Evolutionary conservation across 2,329 filamentous ascomycete genomes (phyloP), one percentile per base, ranked within the genome.

Genomic region (Aureobasidium sp.): DNA sequence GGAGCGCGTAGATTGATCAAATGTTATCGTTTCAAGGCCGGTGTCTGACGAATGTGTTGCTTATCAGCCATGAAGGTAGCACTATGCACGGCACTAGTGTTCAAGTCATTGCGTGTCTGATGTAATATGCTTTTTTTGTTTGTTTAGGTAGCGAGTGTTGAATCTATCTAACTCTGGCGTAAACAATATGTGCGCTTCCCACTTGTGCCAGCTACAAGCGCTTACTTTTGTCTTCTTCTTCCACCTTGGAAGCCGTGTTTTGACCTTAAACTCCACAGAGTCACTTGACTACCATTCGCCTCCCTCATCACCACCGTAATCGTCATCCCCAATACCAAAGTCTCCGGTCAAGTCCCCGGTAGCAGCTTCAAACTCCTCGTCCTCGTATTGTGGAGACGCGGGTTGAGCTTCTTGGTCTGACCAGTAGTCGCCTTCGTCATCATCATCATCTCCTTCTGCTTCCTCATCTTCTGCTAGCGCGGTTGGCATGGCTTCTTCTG

Each of bases 371-470:
- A 51, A 61, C n/a, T 61, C 57, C 12, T 51, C 57, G 22, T 61
- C 57, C 17, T 61, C 57, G 29, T 48, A 41, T n/a, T 49, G 17
- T 31, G 57, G 57, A 20, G 45, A 61, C 1, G 39, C 6, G 9
- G 44, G 44, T 34, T 51, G 57, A 11, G 22, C 29, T 44, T 51
- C 47, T 36, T 63, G 57, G 8, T 42, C 47, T 15, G 48, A 34
- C 41, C 45, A 59, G 45, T 64, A 61, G 17, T 63, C 66, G 9
- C 44, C 55, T 31, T 61, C 60, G 9, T 67, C 65, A 14, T 67
- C 65, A 17, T 67, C 65, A 2, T 66, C 66, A 15, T 64, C 65
- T 20, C 62, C 65, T n/a, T 64, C 66, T 29, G 53, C 58, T 15
- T 65, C 62, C 22, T 63, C 59, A 1, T 64, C 61, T 41, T 62